Evolutionary conservation across 1,284 basidiomycete species (phyloP), one percentile per base, ranked within the genome.

Genomic region (Sporisorium iseilematis-ciliati): DNA sequence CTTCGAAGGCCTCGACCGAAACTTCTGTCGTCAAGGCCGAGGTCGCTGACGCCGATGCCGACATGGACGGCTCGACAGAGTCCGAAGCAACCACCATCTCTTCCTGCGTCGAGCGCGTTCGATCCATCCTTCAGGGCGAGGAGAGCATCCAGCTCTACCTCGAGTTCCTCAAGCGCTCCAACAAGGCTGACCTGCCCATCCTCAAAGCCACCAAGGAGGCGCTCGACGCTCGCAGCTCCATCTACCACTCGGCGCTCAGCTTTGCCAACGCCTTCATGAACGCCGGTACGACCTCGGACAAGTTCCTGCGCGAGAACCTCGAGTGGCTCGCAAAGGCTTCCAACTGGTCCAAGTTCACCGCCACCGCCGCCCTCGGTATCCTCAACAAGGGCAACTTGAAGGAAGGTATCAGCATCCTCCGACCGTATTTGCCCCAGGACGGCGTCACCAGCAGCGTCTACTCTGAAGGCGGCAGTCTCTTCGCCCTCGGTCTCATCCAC

Each of bases 301-400:
- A 79, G 65, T 85, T 85, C 75, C 61, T 85, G 56, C 80, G 84
- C 46, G 83, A 84, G 57, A 85, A 84, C 67, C 78, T 85, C 54
- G 84, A 84, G 35, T 85, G 84, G 84, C 80, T 85, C 23, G 83
- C 83, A 42, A 83, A 83, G 66, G 84, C 84, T 18, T 82, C 81
- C 77, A 85, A 85, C 67, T 85, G 84, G 84, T 80, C 77, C 76
- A 85, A 85, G 68, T 85, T 85, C 60, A 84, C 83, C 11, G 84
- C 84, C 20, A 85, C 84, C 16, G 82, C 84, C 16, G 84, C 84
- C 20, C 75, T 85, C 23, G 84, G 84, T 48, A 83, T 85, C 43
- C 76, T 85, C 66, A 81, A 85, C 73, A 83, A 83, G 64, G 84
- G 84, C 56, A 83, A 82, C 67, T 72, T 85, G 42, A 76, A 77